Evolutionary conservation across 179 eudicot species (phyloP).

Genomic region (Silene coronaria): DNA sequence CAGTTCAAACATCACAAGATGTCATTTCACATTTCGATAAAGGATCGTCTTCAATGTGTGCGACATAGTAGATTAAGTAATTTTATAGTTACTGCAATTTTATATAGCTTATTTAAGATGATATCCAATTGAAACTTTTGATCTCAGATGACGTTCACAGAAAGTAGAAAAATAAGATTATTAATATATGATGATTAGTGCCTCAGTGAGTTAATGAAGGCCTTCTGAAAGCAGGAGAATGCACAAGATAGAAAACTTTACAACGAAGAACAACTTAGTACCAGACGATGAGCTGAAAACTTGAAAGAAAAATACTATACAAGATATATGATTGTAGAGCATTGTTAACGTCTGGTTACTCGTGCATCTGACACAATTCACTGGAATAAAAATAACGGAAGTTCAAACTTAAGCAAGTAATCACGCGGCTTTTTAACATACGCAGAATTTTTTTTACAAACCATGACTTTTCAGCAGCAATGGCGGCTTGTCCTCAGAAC

Average conservation of each 20-base stretch:
- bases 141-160: not conserved
- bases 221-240: not conserved
- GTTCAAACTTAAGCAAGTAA: not conserved
- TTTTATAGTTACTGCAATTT: not conserved
- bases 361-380: not conserved
- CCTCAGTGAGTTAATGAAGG: not conserved
- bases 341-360: not conserved
- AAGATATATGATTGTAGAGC: too few relatives aligned
- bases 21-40: not conserved
- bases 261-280: not conserved
- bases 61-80: not conserved
- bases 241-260: not conserved
- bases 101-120: not conserved
- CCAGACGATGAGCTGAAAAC: too few relatives aligned
- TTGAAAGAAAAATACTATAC: not conserved
- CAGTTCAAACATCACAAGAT: not conserved
- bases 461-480: slow-evolving; percentile 86
- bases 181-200: not conserved
- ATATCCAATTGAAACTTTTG: not conserved
- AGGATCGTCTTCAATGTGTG: not conserved
- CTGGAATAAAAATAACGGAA: not conserved
- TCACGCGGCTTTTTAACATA: not conserved
- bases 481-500: slow-evolving; percentile 77
- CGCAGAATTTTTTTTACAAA: slow-evolving; percentile 22
- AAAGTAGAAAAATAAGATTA: not conserved